Evolutionary conservation across 2,329 filamentous ascomycete species (phyloP).

Genomic region (Thermothelomyces thermophilus): DNA sequence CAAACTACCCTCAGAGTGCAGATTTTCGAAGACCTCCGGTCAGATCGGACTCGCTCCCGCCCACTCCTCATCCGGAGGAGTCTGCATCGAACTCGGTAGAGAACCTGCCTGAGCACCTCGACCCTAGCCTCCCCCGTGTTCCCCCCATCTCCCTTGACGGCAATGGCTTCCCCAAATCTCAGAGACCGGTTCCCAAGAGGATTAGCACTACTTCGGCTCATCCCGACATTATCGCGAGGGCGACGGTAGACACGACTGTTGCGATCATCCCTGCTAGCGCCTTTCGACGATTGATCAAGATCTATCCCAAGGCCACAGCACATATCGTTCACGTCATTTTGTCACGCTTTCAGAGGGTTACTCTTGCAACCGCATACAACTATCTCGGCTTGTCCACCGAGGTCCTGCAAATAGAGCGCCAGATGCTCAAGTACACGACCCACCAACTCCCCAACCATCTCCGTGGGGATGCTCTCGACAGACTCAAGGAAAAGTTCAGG

Average conservation of each 20-base stretch:
- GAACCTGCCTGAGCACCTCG: slow-evolving; percentile 27
- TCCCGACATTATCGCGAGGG: slow-evolving; percentile 93
- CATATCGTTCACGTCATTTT: slow-evolving; percentile 98
- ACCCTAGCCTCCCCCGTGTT: slow-evolving; percentile 49
- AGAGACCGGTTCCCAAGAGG: slow-evolving; percentile 40
- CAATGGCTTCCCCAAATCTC: slow-evolving; percentile 26
- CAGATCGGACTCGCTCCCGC: slow-evolving; percentile 34
- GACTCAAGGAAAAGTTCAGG: slow-evolving; percentile 88
- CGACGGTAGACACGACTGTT: slow-evolving; percentile 94
- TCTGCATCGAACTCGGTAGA: slow-evolving; percentile 17
- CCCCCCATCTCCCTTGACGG: slow-evolving; percentile 69
- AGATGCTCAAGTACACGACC: slow-evolving; percentile 87
- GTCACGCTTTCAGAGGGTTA: slow-evolving; percentile 89
- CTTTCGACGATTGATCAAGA: slow-evolving; percentile 82
- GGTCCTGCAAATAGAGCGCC: slow-evolving; percentile 84
- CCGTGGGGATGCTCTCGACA: slow-evolving; percentile 71
- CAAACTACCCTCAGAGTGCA: slow-evolving; percentile 27
- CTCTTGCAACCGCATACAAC: slow-evolving; percentile 86
- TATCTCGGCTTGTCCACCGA: slow-evolving; percentile 90
- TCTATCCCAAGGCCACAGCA: slow-evolving; percentile 92
- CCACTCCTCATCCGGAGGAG: slow-evolving; percentile 35
- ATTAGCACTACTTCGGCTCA: slow-evolving; percentile 69
- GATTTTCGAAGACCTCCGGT: slow-evolving; percentile 30
- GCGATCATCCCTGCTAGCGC: slow-evolving; percentile 96
- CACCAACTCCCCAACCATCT: slow-evolving; percentile 89